Evolutionary conservation across 106 monocot genomes (phyloP).

Genomic region (Apostasia ramifera): DNA sequence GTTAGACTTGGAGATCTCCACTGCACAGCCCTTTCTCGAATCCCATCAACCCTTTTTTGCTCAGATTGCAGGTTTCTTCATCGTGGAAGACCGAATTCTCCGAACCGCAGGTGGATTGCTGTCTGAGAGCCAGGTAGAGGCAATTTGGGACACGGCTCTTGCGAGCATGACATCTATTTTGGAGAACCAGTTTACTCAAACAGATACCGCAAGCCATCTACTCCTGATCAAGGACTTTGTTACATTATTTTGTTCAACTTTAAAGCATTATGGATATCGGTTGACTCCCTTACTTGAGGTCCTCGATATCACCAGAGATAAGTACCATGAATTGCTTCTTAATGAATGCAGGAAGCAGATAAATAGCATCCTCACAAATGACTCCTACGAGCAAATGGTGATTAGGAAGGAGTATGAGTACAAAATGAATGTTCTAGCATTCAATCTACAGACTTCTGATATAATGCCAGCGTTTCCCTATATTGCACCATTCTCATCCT

Average conservation of each 20-base stretch:
- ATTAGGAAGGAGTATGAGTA: constrained; percentile 63
- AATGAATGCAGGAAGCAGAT: constrained; percentile 45
- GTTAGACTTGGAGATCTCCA: constrained; percentile 65
- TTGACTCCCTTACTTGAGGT: constrained; percentile 44
- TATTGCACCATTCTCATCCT: constrained; percentile 49
- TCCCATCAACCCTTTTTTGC: constrained; percentile 81
- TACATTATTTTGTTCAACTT: constrained; percentile 39
- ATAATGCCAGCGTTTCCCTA: constrained; percentile 37
- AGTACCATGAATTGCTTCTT: constrained; percentile 60
- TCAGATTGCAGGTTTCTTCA: constrained; percentile 88
- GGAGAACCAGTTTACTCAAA: constrained; percentile 40
- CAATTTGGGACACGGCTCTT: constrained; percentile 45
- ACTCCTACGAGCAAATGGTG: constrained; percentile 56
- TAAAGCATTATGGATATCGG: constrained; percentile 44
- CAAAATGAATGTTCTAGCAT: constrained; percentile 48
- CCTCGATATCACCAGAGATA: constrained; percentile 50
- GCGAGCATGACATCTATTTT: constrained; percentile 34
- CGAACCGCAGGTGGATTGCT: constrained; percentile 35
- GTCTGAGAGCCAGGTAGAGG: constrained; percentile 48
- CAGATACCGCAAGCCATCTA: constrained; percentile 51
- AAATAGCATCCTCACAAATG: constrained; percentile 31
- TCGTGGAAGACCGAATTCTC: constrained; percentile 70
- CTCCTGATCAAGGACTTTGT: constrained; percentile 64
- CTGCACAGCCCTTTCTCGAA: constrained; percentile 72
- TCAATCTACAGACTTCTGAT: constrained; percentile 16